Evolutionary conservation across 768 basidiomycete species (phyloP).

Genomic region (Xerocomus spinulosus): DNA sequence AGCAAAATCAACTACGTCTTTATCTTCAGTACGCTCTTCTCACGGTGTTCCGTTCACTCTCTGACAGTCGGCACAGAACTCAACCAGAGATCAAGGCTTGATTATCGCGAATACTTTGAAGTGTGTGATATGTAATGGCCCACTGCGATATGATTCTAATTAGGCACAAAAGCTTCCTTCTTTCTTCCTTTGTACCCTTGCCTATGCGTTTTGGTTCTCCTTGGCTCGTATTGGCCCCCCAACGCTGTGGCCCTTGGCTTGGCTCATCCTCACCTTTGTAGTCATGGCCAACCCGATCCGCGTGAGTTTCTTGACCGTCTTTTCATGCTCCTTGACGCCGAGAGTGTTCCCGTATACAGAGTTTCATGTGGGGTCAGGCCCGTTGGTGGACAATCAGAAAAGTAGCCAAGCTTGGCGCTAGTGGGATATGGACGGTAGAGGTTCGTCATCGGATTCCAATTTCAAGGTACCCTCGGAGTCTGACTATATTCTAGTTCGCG

Average conservation of each 20-base stretch:
- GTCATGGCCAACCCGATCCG: conserved; percentile 77
- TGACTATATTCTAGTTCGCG: conserved; percentile 48
- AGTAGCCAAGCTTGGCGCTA: conserved; percentile 55
- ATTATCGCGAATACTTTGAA: conserved; percentile 75
- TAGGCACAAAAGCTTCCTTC: conserved; percentile 59
- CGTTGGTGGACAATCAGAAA: conserved; percentile 80
- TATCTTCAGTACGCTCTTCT: conserved; percentile 61
- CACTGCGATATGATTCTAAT: conserved; percentile 1
- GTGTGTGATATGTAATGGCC: conserved; percentile 30
- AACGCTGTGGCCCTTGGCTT: conserved; percentile 74
- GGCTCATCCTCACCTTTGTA: conserved; percentile 60
- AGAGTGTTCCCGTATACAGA: conserved; percentile 46
- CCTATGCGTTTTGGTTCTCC: conserved; percentile 82
- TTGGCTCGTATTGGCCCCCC: conserved; percentile 68
- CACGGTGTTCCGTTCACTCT: not conserved
- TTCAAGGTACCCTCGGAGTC: not conserved
- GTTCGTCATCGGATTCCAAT: conserved; percentile 32
- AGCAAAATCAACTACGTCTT: conserved; percentile 91
- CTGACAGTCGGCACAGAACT: conserved; percentile 46
- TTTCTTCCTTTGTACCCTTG: conserved; percentile 69
- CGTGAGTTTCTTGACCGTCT: conserved; percentile 26
- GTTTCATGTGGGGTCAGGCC: conserved; percentile 31
- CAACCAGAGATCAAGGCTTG: conserved; percentile 63
- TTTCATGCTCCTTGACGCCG: not conserved
- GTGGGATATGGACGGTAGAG: conserved; percentile 73